phyloP scores from a whole-genome alignment of 768 basidiomycete species.

The Termitomyces sp. region DNA sequence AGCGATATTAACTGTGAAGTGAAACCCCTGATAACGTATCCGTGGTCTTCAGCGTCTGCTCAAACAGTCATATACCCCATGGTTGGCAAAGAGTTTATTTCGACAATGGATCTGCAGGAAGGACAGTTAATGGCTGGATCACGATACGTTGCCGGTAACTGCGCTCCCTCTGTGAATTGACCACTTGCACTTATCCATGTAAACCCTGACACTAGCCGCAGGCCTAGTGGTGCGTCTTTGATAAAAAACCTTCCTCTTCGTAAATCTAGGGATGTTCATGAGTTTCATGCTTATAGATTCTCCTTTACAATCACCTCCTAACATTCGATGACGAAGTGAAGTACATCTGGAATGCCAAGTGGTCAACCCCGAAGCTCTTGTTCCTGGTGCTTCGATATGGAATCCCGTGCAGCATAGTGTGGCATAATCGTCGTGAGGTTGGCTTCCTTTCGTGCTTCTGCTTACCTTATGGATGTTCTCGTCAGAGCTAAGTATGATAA shows the following conservation, averaged over 20 bases:
- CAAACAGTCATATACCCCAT: background rate
- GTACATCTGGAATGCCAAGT: constrained; percentile 33
- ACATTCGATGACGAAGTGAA: constrained; percentile 34
- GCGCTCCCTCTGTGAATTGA: background rate
- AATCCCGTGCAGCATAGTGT: constrained; percentile 22
- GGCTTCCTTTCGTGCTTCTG: background rate
- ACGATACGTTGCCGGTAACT: constrained; percentile 6
- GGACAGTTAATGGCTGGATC: background rate
- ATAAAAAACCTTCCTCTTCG: background rate
- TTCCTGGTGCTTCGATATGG: constrained; percentile 36
- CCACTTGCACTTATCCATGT: background rate
- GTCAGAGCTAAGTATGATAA: constrained; percentile 4
- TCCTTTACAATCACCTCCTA: constrained; percentile 37
- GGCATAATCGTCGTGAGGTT: constrained; percentile 7
- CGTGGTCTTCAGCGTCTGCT: background rate
- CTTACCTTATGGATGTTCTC: background rate
- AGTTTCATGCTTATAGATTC: constrained; percentile 15
- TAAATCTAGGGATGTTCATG: background rate
- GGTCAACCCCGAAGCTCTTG: constrained; percentile 29
- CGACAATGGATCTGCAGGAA: background rate
- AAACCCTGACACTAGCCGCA: background rate
- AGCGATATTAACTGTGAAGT: background rate
- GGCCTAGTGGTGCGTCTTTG: constrained; percentile 6
- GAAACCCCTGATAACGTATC: background rate
- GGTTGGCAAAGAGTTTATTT: background rate